These are phyloP conservation scores for Cucurbita ficifolia DNA, from an alignment of 306 rosid genomes.

Conservation along the genomic window DNA sequence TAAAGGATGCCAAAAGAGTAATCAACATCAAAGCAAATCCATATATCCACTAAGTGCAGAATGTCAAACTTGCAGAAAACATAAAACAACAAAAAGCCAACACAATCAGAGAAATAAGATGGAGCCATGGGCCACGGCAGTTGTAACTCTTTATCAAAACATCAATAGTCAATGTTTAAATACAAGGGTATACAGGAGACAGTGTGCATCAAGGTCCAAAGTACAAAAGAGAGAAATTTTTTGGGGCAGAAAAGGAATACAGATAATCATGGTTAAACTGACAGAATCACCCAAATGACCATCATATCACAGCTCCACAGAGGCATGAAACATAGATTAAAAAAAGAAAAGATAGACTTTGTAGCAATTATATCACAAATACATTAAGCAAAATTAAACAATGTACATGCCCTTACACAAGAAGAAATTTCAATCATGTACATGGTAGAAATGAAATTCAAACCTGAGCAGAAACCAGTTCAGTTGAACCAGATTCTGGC, in stretches of 20 bases:
- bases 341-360: neutral
- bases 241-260: neutral
- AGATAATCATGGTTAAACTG: neutral
- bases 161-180: neutral
- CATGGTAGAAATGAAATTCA: constrained; percentile 23
- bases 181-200: neutral
- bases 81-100: neutral
- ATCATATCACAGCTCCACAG: neutral
- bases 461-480: constrained; percentile 72
- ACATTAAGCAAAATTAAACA: neutral
- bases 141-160: neutral
- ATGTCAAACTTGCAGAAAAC: neutral
- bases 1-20: neutral
- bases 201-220: neutral
- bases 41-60: neutral
- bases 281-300: neutral
- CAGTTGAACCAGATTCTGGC: constrained; percentile 60
- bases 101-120: neutral
- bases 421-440: neutral
- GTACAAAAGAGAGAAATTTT: neutral
- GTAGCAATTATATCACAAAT: neutral
- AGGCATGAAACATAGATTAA: neutral
- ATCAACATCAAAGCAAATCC: neutral
- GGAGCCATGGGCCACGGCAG: neutral
- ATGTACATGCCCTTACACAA: neutral